phyloP scores from a whole-genome alignment of 192 early-diverging fungal species.

The Backusella liffmaniae region DNA sequence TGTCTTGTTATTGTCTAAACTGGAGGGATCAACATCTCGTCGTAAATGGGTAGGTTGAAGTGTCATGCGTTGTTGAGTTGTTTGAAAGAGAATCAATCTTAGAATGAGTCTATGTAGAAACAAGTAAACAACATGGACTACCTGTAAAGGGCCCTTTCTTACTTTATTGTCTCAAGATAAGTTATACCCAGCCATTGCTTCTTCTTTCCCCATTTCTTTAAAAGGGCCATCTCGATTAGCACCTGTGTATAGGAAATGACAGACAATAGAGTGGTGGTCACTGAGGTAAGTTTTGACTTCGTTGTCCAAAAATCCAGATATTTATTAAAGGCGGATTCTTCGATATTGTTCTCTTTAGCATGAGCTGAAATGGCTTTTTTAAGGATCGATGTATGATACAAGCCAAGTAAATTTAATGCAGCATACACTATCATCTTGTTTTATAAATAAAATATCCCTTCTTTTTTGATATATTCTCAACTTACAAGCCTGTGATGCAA shows the following conservation, averaged over 20 bases:
- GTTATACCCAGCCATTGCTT: slow-evolving; percentile 21
- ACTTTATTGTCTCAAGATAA: slow-evolving; percentile 29
- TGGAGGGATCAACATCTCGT: slow-evolving; percentile 63
- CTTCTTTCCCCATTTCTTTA: slow-evolving; percentile 21
- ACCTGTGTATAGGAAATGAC: slow-evolving; percentile 48
- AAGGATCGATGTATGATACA: slow-evolving; percentile 86
- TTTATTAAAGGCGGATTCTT: slow-evolving; percentile 59
- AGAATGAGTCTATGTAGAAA: slow-evolving; percentile 39
- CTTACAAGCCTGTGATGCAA: slow-evolving; percentile 82
- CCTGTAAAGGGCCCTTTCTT: neutral
- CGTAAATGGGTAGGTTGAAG: slow-evolving; percentile 61
- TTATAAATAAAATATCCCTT: neutral
- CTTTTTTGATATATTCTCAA: neutral
- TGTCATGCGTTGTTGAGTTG: slow-evolving; percentile 56
- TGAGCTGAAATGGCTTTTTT: slow-evolving; percentile 42
- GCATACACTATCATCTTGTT: slow-evolving; percentile 60
- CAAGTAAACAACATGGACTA: neutral
- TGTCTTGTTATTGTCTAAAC: slow-evolving; percentile 26
- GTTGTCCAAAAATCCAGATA: slow-evolving; percentile 65
- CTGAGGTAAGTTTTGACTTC: slow-evolving; percentile 8
- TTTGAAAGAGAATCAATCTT: slow-evolving; percentile 49
- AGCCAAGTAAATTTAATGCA: slow-evolving; percentile 70
- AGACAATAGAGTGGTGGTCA: slow-evolving; percentile 60
- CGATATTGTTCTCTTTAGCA: slow-evolving; percentile 16
- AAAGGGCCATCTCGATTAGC: slow-evolving; percentile 32